Percentiles rank a stretch among this genome's conserved stretches.
Evolutionary conservation across 176 grass and related monocot genomes (phyloP).

Genomic region (Phoenix roebelenii): DNA sequence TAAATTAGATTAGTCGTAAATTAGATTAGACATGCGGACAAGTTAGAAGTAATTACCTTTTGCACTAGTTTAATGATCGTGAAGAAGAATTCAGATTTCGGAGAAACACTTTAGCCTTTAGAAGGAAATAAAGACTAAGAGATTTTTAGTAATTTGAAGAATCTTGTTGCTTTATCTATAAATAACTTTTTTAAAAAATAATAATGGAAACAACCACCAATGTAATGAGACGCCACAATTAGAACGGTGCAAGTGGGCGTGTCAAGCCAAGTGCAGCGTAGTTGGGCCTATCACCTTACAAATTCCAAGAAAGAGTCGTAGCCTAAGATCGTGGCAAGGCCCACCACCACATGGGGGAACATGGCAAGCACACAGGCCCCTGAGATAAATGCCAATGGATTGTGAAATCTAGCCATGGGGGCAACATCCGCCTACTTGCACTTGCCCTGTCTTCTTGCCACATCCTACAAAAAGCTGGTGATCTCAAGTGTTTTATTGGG

Average conservation of each 20-base stretch:
- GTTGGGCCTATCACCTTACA: not conserved
- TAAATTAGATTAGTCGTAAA: too few relatives aligned
- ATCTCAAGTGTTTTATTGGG: not conserved
- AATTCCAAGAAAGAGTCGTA: not conserved
- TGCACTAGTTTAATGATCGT: too few relatives aligned
- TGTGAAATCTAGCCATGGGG: not conserved
- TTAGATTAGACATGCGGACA: too few relatives aligned
- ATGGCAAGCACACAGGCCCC: not conserved
- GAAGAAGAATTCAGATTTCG: too few relatives aligned
- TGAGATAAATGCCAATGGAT: not conserved
- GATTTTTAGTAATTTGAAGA: too few relatives aligned
- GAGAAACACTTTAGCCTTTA: too few relatives aligned
- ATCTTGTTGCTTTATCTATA: too few relatives aligned
- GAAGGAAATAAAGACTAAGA: too few relatives aligned
- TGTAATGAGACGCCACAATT: not conserved
- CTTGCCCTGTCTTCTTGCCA: not conserved
- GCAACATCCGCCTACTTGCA: not conserved
- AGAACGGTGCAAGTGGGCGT: not conserved
- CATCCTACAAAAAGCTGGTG: not conserved
- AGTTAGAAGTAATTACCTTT: too few relatives aligned
- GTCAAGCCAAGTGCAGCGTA: not conserved
- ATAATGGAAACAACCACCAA: not conserved
- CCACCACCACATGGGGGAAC: constrained; percentile 2
- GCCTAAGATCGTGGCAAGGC: not conserved
- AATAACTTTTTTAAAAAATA: too few relatives aligned